Evolutionary conservation across 352 stramenopile genomes (phyloP), one percentile per base, ranked within the genome.

Genomic region (Pythium folliculosum): DNA sequence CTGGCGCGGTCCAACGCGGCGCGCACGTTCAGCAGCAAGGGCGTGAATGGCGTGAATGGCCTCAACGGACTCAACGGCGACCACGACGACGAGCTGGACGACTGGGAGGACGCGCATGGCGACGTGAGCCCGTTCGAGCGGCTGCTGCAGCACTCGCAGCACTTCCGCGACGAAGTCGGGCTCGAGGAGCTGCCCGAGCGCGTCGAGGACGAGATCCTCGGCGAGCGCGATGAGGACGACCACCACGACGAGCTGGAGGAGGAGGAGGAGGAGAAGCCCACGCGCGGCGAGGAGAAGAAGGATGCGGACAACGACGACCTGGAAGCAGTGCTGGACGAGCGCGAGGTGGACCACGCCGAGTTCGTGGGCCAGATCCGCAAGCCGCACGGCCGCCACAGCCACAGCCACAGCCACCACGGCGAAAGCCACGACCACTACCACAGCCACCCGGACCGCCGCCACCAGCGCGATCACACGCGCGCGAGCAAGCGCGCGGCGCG

Each of bases 111-210:
- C 21, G 54, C 30, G 16, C 37, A 66, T n/a, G 69, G 67, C 16
- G 72, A 80, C 13, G 32, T 85, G 65, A 90, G 76, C 70, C 78
- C 82, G 27, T 84, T 93, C 1, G 81, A 91, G 66, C 80, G 80
- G 9, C 72, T 93, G 30, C 40, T 91, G 67, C 80, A 86, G 62
- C 77, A 89, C 69, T 87, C 81, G 63, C 72, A 88, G 67, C 66
- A 89, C 45, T 93, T 89, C 70, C 81, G 67, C 35, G 5, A 74
- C 72, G 62, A 75, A 65, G 19, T 50, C 52, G 16, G 64, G 50
- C 1, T 74, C 65, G 57, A 65, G 30, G 64, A 74, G 13, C 45
- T 67, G 53, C 38, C 55, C 4, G 55, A 71, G 23, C 47, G 51
- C 12, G 63, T 65, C 8, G 60, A 71, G 5, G 61, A 75, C 5